phyloP scores from a whole-genome alignment of 306 rosid genomes.

The Luffa acutangula region DNA sequence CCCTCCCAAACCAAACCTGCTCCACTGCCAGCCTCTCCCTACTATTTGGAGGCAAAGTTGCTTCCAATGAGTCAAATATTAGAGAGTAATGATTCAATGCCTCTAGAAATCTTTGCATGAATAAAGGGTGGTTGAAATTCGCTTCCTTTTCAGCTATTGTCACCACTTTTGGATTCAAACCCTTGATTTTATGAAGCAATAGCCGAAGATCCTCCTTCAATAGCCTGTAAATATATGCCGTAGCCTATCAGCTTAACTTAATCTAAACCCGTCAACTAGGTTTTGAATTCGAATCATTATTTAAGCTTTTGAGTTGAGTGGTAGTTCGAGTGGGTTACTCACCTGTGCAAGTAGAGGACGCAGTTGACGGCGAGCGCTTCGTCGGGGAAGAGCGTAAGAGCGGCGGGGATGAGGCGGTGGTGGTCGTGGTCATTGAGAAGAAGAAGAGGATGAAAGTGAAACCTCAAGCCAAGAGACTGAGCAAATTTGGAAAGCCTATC shows the following conservation, averaged over 20 bases:
- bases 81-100: constrained; percentile 37
- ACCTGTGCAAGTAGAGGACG: constrained; percentile 29
- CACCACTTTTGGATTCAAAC: constrained; percentile 30
- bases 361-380: constrained; percentile 48
- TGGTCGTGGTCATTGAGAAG: constrained; percentile 5
- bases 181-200: constrained; percentile 33
- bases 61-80: constrained; percentile 39
- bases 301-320: not conserved
- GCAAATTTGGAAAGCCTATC: constrained; percentile 38
- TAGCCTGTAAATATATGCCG: constrained; percentile 4
- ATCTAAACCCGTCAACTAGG: too few species aligned
- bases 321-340: not conserved
- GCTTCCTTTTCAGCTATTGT: constrained; percentile 41
- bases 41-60: constrained; percentile 41
- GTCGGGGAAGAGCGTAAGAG: constrained; percentile 15
- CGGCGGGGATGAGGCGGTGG: constrained; percentile 9
- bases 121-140: constrained; percentile 25
- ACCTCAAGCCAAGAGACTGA: constrained; percentile 32
- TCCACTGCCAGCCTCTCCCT: constrained; percentile 38
- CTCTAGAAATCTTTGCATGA: constrained; percentile 25
- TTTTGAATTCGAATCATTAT: too few species aligned
- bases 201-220: constrained; percentile 14
- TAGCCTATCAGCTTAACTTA: not conserved
- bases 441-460: constrained; percentile 37
- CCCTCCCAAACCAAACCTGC: constrained; percentile 37